Conservation (phyloP, 352 stramenopile genomes). For the Globisporangium barbulae region DNA sequence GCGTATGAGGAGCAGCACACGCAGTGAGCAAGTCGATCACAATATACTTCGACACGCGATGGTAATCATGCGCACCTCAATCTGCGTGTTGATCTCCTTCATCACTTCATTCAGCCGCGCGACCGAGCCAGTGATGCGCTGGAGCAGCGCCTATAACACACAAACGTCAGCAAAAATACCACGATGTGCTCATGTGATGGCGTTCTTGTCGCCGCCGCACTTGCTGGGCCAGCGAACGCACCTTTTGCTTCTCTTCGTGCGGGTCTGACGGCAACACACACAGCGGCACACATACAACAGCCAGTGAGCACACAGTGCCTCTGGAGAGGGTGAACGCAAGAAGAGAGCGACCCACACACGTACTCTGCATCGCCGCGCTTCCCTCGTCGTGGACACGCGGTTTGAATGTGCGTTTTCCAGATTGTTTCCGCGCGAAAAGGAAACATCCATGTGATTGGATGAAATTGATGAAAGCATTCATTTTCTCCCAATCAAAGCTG, state of each 20-base stretch:
- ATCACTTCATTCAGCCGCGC: conserved; percentile 76
- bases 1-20: neutral
- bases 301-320: neutral
- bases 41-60: neutral
- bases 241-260: conserved; percentile 87
- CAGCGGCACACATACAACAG: neutral
- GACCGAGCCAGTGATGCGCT: conserved; percentile 76
- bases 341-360: neutral
- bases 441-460: conserved; percentile 7
- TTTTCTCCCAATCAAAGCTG: no score
- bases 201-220: neutral
- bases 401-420: neutral
- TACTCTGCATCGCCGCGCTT: conserved; percentile 8
- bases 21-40: neutral
- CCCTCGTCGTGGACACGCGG: no score
- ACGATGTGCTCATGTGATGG: no score
- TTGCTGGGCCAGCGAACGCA: conserved; percentile 3
- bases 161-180: neutral
- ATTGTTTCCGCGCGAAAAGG: neutral
- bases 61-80: conserved; percentile 44
- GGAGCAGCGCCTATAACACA: conserved; percentile 45
- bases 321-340: neutral
- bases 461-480: neutral
- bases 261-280: conserved; percentile 37
- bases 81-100: conserved; percentile 83